Evolutionary conservation across 192 early-diverging fungal genomes (phyloP), one percentile per base, ranked within the genome.

Genomic region (Piromyces sp.): DNA sequence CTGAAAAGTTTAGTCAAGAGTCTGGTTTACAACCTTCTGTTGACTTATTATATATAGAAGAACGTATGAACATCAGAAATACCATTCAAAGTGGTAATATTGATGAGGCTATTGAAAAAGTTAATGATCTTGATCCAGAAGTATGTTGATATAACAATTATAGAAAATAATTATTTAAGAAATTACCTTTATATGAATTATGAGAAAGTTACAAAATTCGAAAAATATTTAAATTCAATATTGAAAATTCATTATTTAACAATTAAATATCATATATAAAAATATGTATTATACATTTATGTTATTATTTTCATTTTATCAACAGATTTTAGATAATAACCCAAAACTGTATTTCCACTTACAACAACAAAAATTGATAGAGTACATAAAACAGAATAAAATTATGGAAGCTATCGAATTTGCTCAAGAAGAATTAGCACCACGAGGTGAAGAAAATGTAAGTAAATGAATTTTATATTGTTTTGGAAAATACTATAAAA

Each of bases 61-160:
- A 97, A 83, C 92, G 97, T 19, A 97, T 97, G 96, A 89, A 93
- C 38, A 98, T 99, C 80, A 90, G 96, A 78, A 94, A 93, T 82
- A 94, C 97, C 12, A 91, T 99, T 30, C 96, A 98, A 82, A 89
- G 88, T 19, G 96, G 96, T 11, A 88, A 97, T 40, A 94, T 99
- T 80, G 93, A 95, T 40, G 88, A 90, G n/a, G 97, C 98, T 16
- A 98, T 99, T 81, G 95, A 96, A 82, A 86, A 93, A n/a, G 95
- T 99, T 2, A 99, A 99, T 84, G 98, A 99, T 85, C 89, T 99
- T 83, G 97, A 99, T 85, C 98, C 98, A 11, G 97, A 98, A 88
- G 95, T 95, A 88, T 84, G 58, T n/a, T 13, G 28, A 22, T n/a
- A n/a, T n/a, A n/a, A n/a, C n/a, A n/a, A n/a, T n/a, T n/a, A n/a